Base-by-base conservation (phyloP, 495 filamentous ascomycete species). In the Aspergillus biplanus region DNA sequence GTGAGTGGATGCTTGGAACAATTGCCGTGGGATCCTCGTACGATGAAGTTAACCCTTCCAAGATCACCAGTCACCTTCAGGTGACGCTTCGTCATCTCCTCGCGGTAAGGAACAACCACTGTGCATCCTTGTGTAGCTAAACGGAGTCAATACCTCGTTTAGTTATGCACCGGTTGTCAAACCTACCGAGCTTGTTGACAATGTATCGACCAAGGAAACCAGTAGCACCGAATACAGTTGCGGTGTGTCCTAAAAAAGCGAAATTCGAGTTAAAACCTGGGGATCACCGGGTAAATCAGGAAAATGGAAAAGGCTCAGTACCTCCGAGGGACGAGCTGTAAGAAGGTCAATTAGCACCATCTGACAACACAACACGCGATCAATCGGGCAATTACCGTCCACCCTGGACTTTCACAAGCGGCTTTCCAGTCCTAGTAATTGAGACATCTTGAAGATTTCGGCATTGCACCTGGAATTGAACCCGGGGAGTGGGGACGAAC, bases 41-140 rank as follows among this genome's bases (percentile, higher is more conserved):
- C 92, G 68, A 93, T 83, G 77, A 98, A 97, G 65, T 89, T 80
- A 44, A 99, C 86, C 63, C 89, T 85, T 54, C 95, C 95, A 48
- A 99, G 82, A 82, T 99, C 95, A 77, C 95, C 95, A 44, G 92
- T 84, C 56, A 96, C 86, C 79, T 97, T 99, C 74, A 99, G 82
- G 79, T 98, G 93, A 67, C 95, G 89, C 86, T 97, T 98, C 59
- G 88, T 81, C 93, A 97, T 97, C 79, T 98, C 96, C 80, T 99
- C 95, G 35, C 95, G 88, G 84, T 87, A 99, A 50, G 95, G 95
- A 61, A 98, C 75, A 50, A 99, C 86, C 50, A 98, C 94, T 52
- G 89, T 97, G 77, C 92, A 95, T 89, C 94, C 94, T 78, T 90
- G 85, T 63, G 89, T 85, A 70, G 93, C 94, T 97, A 68, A 70